A percentile compares a stretch with the other conserved stretches of the same genome.
phyloP scores from a whole-genome alignment of 805 yeast genomes.

The Candida succiphila region DNA sequence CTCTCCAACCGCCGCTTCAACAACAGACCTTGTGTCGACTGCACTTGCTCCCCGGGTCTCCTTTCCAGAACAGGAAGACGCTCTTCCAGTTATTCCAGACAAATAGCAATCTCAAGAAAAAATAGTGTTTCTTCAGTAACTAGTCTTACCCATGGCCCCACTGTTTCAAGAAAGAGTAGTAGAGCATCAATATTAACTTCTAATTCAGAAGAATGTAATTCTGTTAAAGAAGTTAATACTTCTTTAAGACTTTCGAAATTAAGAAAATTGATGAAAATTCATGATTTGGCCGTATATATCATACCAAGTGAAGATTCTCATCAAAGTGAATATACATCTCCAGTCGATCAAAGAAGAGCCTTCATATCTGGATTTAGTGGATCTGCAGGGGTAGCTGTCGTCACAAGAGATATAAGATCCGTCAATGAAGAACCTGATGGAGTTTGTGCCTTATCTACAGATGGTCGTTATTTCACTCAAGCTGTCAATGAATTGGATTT shows the following conservation, averaged over 20 bases:
- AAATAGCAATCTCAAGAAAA: conserved; percentile 14
- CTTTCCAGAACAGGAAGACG: conserved; percentile 57
- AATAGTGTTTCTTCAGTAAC: neutral
- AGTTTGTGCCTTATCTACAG: conserved; percentile 45
- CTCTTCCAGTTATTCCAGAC: conserved; percentile 32
- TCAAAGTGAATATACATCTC: conserved; percentile 51
- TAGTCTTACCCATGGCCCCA: no score
- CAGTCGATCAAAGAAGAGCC: conserved; percentile 43
- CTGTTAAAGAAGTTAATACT: conserved; percentile 40
- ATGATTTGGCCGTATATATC: conserved; percentile 57
- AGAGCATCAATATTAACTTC: conserved; percentile 4
- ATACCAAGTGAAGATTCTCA: conserved; percentile 54
- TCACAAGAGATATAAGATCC: conserved; percentile 42
- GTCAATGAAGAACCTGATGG: conserved; percentile 47
- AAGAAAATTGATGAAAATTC: conserved; percentile 52
- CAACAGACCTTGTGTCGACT: conserved; percentile 51
- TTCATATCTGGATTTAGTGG: conserved; percentile 54
- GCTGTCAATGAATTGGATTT: conserved; percentile 49
- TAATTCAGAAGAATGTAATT: conserved; percentile 6
- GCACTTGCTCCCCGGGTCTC: conserved; percentile 81
- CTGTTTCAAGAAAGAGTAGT: no score
- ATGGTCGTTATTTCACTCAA: conserved; percentile 51
- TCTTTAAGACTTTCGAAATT: conserved; percentile 48
- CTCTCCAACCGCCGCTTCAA: no score
- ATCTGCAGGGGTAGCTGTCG: conserved; percentile 50